phyloP scores from a whole-genome alignment of 2,329 filamentous ascomycete genomes.

The Aureobasidium namibiae region DNA sequence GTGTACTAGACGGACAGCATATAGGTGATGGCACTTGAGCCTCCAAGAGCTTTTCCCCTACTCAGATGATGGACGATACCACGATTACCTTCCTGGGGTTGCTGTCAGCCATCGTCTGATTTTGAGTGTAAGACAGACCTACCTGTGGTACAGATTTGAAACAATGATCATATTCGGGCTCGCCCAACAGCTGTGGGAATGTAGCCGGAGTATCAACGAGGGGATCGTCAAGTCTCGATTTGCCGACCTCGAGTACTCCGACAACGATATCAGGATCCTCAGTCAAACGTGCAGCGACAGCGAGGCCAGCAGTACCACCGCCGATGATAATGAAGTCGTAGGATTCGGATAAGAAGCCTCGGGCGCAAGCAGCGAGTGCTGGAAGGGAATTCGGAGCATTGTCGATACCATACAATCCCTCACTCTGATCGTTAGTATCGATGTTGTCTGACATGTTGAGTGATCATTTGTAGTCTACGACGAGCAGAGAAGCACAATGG shows the following conservation, averaged over 20 bases:
- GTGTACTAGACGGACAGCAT: slow-evolving; percentile 13
- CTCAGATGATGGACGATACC: slow-evolving; percentile 18
- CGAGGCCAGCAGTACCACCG: slow-evolving; percentile 17
- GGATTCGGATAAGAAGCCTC: not conserved
- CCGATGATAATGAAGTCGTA: slow-evolving; percentile 17
- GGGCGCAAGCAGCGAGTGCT: not conserved
- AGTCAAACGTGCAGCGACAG: slow-evolving; percentile 16
- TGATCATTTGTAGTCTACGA: not conserved
- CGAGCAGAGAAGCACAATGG: not conserved
- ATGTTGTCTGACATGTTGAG: not conserved
- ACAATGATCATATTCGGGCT: slow-evolving; percentile 20
- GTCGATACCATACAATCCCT: not conserved
- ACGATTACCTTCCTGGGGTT: slow-evolving; percentile 4
- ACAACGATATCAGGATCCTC: slow-evolving; percentile 16
- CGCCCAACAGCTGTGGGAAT: slow-evolving; percentile 15
- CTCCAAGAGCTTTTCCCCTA: slow-evolving; percentile 30
- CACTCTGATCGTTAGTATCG: not conserved
- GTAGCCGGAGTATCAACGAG: slow-evolving; percentile 20
- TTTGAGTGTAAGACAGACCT: not conserved
- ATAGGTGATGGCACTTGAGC: slow-evolving; percentile 30
- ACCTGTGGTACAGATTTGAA: slow-evolving; percentile 15
- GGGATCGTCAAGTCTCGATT: slow-evolving; percentile 17
- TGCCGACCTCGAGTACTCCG: slow-evolving; percentile 17
- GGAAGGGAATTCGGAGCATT: not conserved
- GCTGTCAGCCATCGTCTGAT: not conserved